A percentile compares a stretch with the other conserved stretches of the same genome.
phyloP scores from a whole-genome alignment of 768 basidiomycete genomes.

The Candolleomyces aberdarensis region DNA sequence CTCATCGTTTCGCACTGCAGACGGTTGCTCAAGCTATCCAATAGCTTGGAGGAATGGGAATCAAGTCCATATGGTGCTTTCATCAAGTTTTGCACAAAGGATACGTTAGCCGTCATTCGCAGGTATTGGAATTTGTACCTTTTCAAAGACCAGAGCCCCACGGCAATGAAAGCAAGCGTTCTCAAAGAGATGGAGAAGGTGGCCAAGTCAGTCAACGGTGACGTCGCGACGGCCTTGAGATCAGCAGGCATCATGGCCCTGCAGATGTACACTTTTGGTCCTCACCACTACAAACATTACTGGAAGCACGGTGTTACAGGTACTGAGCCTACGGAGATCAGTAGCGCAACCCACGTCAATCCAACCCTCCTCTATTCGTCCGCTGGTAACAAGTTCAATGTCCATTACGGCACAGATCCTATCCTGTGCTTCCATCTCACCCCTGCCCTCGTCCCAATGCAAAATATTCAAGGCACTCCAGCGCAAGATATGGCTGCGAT shows the following conservation, averaged over 20 bases:
- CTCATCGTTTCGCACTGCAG: slow-evolving; percentile 36
- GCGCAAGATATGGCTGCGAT: slow-evolving; percentile 19
- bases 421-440: slow-evolving; percentile 40
- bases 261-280: slow-evolving; percentile 2
- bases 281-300: slow-evolving; percentile 26
- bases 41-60: slow-evolving; percentile 35
- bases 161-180: slow-evolving; percentile 17
- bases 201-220: background rate
- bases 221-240: background rate
- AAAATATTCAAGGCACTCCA: slow-evolving; percentile 4
- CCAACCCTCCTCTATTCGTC: slow-evolving; percentile 44
- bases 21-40: slow-evolving; percentile 32
- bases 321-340: slow-evolving; percentile 10
- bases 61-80: slow-evolving; percentile 32
- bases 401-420: slow-evolving; percentile 46
- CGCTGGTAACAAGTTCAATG: slow-evolving; percentile 32
- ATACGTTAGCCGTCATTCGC: slow-evolving; percentile 37
- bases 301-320: slow-evolving; percentile 43
- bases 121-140: slow-evolving; percentile 38
- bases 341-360: slow-evolving; percentile 32
- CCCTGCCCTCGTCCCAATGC: slow-evolving; percentile 21
- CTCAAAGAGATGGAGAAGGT: slow-evolving; percentile 2
- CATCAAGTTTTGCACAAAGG: slow-evolving; percentile 34
- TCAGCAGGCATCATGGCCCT: background rate
- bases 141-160: slow-evolving; percentile 10